phyloP scores from a whole-genome alignment of 75 land plant species.

The Sequoiadendron giganteum region DNA sequence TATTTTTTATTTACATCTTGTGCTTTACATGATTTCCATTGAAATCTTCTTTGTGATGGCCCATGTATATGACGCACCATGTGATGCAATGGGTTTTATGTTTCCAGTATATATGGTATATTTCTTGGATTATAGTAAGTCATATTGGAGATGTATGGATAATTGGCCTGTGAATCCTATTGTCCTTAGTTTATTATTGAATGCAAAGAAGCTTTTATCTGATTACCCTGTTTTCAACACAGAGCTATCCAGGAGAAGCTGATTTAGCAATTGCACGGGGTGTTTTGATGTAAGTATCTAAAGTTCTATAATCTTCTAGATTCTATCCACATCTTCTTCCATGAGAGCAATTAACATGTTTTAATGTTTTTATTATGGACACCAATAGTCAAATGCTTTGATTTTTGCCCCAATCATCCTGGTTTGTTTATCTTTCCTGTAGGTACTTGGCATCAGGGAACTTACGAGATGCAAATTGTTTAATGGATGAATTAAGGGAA shows the following conservation, averaged over 20 bases:
- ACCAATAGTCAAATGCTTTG: not conserved
- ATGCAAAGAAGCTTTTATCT: not conserved
- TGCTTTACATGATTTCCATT: not conserved
- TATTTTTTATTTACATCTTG: not conserved
- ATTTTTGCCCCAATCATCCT: not conserved
- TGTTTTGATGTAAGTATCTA: slow-evolving; percentile 61
- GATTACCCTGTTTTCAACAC: slow-evolving; percentile 3
- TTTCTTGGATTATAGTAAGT: not conserved
- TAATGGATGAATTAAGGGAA: slow-evolving; percentile 65
- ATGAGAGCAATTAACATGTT: not conserved
- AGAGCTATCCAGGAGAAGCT: slow-evolving; percentile 92
- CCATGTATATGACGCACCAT: not conserved
- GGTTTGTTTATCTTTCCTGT: not conserved
- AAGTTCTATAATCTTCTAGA: not conserved
- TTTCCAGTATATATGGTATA: not conserved
- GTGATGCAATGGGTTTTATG: not conserved
- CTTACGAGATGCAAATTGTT: slow-evolving; percentile 76
- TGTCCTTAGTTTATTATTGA: not conserved
- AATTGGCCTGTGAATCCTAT: not conserved
- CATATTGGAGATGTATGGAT: not conserved
- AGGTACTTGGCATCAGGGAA: slow-evolving; percentile 83
- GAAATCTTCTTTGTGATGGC: not conserved
- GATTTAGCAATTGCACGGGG: slow-evolving; percentile 88
- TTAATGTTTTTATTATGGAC: not conserved
- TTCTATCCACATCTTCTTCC: not conserved